phyloP scores from a whole-genome alignment of 345 rosid species.

The Gynandropsis gynandra region DNA sequence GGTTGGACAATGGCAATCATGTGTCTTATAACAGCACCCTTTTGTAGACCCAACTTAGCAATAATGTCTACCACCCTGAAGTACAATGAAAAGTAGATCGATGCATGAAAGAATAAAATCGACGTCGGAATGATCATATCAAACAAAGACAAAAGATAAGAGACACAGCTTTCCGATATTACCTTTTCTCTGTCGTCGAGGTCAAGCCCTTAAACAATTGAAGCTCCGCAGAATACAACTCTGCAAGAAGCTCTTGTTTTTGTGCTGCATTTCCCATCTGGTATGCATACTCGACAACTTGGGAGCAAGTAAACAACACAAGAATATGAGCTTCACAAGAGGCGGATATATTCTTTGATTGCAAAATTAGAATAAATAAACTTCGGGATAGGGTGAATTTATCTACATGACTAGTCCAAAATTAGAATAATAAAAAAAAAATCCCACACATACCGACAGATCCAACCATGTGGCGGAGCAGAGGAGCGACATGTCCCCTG shows the following conservation, averaged over 20 bases:
- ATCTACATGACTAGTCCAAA: neutral
- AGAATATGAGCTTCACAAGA: slow-evolving; percentile 13
- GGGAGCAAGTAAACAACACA: slow-evolving; percentile 9
- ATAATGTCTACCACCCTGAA: slow-evolving; percentile 79
- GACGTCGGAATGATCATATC: slow-evolving; percentile 8
- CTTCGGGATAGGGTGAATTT: neutral
- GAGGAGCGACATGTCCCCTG: slow-evolving; percentile 68
- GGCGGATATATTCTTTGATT: slow-evolving; percentile 1
- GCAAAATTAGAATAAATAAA: slow-evolving; percentile 1
- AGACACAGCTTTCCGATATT: slow-evolving; percentile 15
- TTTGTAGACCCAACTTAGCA: slow-evolving; percentile 58
- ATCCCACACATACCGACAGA: slow-evolving; percentile 59
- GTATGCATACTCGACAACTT: slow-evolving; percentile 86
- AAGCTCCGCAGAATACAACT: slow-evolving; percentile 83
- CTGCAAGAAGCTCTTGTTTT: slow-evolving; percentile 83
- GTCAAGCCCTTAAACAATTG: slow-evolving; percentile 73
- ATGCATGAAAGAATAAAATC: slow-evolving; percentile 10
- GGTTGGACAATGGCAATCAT: slow-evolving; percentile 78
- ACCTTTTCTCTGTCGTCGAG: slow-evolving; percentile 63
- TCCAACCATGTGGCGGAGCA: slow-evolving; percentile 89
- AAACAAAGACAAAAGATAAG: slow-evolving; percentile 1
- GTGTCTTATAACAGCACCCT: slow-evolving; percentile 63
- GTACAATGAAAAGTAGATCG: slow-evolving; percentile 10
- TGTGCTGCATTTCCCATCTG: slow-evolving; percentile 66
- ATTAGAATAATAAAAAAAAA: slow-evolving; percentile 13